Percentiles rank a stretch among this genome's conserved stretches.
Conservation (phyloP, 352 stramenopile species). For the Globisporangium iwayamae region DNA sequence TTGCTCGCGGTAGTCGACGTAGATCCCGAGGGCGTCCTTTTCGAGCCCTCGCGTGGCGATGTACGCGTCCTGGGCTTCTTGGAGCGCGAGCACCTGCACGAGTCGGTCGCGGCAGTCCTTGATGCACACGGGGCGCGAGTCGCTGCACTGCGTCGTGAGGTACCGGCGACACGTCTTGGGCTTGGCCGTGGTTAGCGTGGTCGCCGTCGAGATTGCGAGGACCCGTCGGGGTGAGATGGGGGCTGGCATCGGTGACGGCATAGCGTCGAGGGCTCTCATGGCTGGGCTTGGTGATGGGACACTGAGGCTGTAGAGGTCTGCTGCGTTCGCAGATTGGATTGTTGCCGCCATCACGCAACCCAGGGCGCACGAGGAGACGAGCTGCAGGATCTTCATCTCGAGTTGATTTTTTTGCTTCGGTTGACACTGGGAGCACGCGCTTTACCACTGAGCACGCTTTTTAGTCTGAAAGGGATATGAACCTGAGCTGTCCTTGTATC, state of each 20-base stretch:
- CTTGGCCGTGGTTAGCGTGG: background rate
- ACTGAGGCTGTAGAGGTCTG: background rate
- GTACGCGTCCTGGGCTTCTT: slow-evolving; percentile 12
- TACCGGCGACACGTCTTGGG: background rate
- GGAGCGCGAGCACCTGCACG: slow-evolving; percentile 13
- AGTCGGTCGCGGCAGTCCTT: slow-evolving; percentile 11
- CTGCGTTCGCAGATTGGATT: background rate
- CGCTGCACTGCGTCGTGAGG: slow-evolving; percentile 11
- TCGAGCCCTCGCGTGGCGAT: slow-evolving; percentile 1
- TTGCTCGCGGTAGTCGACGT: slow-evolving; percentile 8
- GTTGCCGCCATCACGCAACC: background rate
- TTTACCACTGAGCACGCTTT: background rate
- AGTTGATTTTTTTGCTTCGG: background rate
- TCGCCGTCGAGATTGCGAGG: background rate
- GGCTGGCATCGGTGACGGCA: background rate
- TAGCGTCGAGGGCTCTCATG: background rate
- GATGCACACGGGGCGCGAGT: slow-evolving; percentile 11
- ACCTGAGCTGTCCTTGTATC: background rate
- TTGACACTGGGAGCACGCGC: background rate
- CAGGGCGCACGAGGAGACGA: background rate
- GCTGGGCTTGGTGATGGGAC: background rate
- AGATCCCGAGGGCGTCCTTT: slow-evolving; percentile 6
- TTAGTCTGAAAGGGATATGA: background rate
- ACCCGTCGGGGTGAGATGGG: background rate
- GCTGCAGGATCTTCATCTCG: background rate